Evolutionary conservation across 2,329 filamentous ascomycete genomes (phyloP), one percentile per base, ranked within the genome.

Genomic region (Botryotinia calthae): DNA sequence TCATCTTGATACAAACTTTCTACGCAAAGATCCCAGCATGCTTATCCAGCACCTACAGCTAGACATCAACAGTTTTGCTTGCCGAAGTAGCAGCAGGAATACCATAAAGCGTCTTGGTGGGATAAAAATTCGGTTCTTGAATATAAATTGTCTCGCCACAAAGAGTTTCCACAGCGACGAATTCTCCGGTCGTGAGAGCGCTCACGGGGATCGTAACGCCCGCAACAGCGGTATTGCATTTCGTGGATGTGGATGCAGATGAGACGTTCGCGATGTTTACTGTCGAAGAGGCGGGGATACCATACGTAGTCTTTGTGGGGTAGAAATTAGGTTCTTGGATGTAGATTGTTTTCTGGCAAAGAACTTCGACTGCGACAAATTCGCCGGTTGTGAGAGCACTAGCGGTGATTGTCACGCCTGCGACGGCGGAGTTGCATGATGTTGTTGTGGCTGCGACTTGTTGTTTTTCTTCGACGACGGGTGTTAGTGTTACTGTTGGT

Each of bases 311-410:
- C 61, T 64, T 64, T 6, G 40, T 64, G 16, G 61, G 40, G 12
- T 64, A 64, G 20, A 44, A 64, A 64, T 46, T 64, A 5, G 40
- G 61, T 20, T 64, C 61, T 46, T 64, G 40, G 10, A 64, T 64
- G 10, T 64, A 31, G 0, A 64, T 25, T 28, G 40, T 64, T 7
- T 22, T 40, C 18, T 40, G 40, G 25, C 61, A 64, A 4, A 44
- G 40, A 64, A 31, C 28, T 22, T 64, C 61, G 12, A 64, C 40
- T 1, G 40, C 61, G 3, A 64, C 18, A 1, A 46, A 64, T n/a
- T 64, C 40, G 18, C 40, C 40, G 28, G 61, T 64, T 2, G 40
- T 64, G n/a, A 64, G 61, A 46, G n/a, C 40, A 3, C n/a, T 64
- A 8, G n/a, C n/a, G 10, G 61, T n/a, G 0, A 64, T 64, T 20